Evolutionary conservation across 2,329 filamentous ascomycete species (phyloP), one percentile per base, ranked within the genome.

Genomic region (Colletotrichum gloeosporioides): DNA sequence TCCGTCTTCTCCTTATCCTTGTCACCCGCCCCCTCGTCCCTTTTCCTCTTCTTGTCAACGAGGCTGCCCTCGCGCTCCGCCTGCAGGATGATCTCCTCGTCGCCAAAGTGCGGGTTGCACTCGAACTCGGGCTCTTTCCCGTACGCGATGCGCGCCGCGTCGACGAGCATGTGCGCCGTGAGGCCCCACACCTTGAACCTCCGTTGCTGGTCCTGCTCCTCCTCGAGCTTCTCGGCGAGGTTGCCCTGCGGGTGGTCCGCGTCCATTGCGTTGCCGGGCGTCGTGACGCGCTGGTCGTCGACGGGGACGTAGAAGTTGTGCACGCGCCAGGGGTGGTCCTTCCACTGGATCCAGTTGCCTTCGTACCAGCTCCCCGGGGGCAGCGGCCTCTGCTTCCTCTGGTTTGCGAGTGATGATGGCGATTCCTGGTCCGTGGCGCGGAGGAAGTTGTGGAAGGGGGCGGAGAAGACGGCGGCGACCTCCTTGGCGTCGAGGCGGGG

Each of bases 271-370:
- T 77, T 66, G 25, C 82, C 64, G 25, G 94, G 92, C 83, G 90
- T 92, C 12, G 91, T 90, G 25, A 96, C 93, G 29, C 87, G 90
- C 85, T 95, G 93, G 80, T 93, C 91, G 69, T 90, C 90, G 44
- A 96, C 91, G 3, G 95, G 96, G 31, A 98, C 96, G 86, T 95
- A 94, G 86, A 98, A 99, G 85, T 96, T 96, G 85, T 98, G 96
- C 89, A 98, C 90, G 79, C 90, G 87, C 96, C 96, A 99, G n/a
- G 90, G 90, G 68, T 88, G 88, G 78, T 94, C 91, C 83, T 97
- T 92, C 93, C 93, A 98, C 78, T 92, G 88, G 69, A 93, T 91
- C 96, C 96, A 98, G 34, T 86, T 87, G 10, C 96, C 96, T 75
- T 93, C 90, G 87, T 99, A 98, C 96, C 96, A 99, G 72, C 92